Percentiles rank a stretch among this genome's conserved stretches.
These are phyloP conservation scores for Pichia sorboxylosa DNA, from an alignment of 1,139 yeast species.

Conservation along the genomic window DNA sequence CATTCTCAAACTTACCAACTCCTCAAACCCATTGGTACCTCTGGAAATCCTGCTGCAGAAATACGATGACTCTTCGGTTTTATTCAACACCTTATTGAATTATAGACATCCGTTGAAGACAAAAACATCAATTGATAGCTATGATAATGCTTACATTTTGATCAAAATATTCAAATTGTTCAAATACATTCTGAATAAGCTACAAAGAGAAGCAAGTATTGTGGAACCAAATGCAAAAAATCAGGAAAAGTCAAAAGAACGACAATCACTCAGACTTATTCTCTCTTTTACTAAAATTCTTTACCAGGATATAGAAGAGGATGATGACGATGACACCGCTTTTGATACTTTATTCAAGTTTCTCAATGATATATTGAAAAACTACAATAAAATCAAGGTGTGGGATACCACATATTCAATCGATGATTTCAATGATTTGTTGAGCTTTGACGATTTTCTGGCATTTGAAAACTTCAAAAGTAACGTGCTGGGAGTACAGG, in stretches of 20 bases:
- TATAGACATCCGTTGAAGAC: constrained; percentile 10
- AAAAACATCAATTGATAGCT: constrained; percentile 6
- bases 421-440: constrained; percentile 16
- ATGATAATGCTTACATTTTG: constrained; percentile 21
- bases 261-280: constrained; percentile 20
- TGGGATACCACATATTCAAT: constrained; percentile 11
- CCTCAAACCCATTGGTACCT: constrained; percentile 20
- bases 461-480: constrained; percentile 17
- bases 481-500: constrained; percentile 8
- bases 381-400: constrained; percentile 13
- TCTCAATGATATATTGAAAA: constrained; percentile 12
- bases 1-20: constrained; percentile 17
- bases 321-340: constrained; percentile 15
- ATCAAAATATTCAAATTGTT: constrained; percentile 21
- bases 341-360: constrained; percentile 23
- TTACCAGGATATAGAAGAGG: constrained; percentile 16
- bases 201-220: constrained; percentile 16
- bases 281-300: constrained; percentile 22
- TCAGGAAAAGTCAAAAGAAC: constrained; percentile 12
- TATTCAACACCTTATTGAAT: constrained; percentile 13
- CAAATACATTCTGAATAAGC: constrained; percentile 14
- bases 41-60: constrained; percentile 11
- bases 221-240: constrained; percentile 19
- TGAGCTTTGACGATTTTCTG: constrained; percentile 17
- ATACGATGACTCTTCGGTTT: constrained; percentile 9